phyloP scores from a whole-genome alignment of 495 filamentous ascomycete species.

The Penicillium antarcticum region DNA sequence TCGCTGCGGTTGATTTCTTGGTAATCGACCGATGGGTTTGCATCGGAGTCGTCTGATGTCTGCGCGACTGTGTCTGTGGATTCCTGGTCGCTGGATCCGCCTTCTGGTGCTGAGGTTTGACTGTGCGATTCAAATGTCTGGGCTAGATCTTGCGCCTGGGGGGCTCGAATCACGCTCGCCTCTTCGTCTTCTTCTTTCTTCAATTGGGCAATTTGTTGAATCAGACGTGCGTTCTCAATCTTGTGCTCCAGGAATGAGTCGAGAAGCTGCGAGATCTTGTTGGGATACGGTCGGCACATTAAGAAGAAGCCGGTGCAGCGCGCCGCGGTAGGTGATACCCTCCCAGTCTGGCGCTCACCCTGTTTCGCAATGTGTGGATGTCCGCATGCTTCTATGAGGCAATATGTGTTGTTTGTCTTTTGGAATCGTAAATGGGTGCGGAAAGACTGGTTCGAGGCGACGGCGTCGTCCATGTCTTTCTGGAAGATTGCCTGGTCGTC shows the following conservation, averaged over 20 bases:
- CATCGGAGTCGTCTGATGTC: conserved; percentile 74
- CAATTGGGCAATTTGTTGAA: conserved; percentile 79
- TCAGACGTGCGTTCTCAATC: conserved; percentile 90
- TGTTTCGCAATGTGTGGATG: conserved; percentile 86
- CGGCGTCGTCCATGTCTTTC: conserved; percentile 87
- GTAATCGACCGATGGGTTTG: conserved; percentile 64
- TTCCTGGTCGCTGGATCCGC: conserved; percentile 26
- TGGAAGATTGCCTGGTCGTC: conserved; percentile 86
- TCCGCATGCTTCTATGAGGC: conserved; percentile 84
- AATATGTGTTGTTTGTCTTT: conserved; percentile 68
- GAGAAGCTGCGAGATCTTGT: conserved; percentile 75
- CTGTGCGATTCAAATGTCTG: not conserved
- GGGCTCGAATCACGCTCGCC: conserved; percentile 33
- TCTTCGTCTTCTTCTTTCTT: conserved; percentile 85
- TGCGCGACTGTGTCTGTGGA: conserved; percentile 45
- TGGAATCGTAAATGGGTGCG: conserved; percentile 88
- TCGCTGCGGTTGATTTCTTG: conserved; percentile 77
- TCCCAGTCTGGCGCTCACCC: conserved; percentile 39
- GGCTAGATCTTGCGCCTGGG: conserved; percentile 5
- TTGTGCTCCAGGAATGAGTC: conserved; percentile 97
- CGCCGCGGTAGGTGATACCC: conserved; percentile 51
- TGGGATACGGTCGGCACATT: conserved; percentile 89
- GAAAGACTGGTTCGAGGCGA: conserved; percentile 72
- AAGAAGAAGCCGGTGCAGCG: conserved; percentile 91
- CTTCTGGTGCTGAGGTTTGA: conserved; percentile 4